Evolutionary conservation across 2,329 filamentous ascomycete genomes (phyloP), one percentile per base, ranked within the genome.

Genomic region (Sporothrix mexicana): DNA sequence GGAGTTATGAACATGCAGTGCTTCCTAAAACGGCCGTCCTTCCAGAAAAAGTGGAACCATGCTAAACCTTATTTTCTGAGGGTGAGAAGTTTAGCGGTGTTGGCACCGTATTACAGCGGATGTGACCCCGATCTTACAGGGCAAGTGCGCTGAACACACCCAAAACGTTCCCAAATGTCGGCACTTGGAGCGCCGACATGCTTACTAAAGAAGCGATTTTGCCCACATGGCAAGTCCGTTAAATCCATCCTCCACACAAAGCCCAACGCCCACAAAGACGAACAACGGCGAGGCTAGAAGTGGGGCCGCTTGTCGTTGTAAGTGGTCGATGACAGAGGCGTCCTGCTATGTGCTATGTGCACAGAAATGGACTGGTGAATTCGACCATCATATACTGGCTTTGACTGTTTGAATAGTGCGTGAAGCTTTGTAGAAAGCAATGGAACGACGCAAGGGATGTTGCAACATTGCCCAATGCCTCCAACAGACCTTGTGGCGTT

Each of bases 51-150:
- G 53, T 57, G 53, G 53, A 23, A 10, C 55, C 13, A 5, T 3
- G 9, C 1, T 23, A 47, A 66, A 66, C 61, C 61, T 66, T 66
- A 66, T 23, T 64, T 64, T 64, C 15, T 2, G n/a, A 10, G n/a
- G 3, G 30, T 36, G 30, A 36, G 61, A 45, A 36, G 15, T 10
- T 62, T 23, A 57, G 10, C 9, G 55, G 20, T 17, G 8, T 17
- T 17, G 2, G 25, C 10, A 9, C 5, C 57, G 6, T 61, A n/a
- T 36, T 36, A 36, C 53, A 57, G 53, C 10, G 53, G 9, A 4
- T 15, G 9, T 13, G 8, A 61, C 30, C 17, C 15, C 30, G 1
- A 17, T 61, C 57, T 43, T 6, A n/a, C 57, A 41, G 57, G 57
- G 57, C 30, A 41, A 41, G 15, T 17, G 30, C 57, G 13, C 30